These are phyloP conservation scores for Primulina eburnea DNA, from an alignment of 257 asterid genomes.

Conservation along the genomic window DNA sequence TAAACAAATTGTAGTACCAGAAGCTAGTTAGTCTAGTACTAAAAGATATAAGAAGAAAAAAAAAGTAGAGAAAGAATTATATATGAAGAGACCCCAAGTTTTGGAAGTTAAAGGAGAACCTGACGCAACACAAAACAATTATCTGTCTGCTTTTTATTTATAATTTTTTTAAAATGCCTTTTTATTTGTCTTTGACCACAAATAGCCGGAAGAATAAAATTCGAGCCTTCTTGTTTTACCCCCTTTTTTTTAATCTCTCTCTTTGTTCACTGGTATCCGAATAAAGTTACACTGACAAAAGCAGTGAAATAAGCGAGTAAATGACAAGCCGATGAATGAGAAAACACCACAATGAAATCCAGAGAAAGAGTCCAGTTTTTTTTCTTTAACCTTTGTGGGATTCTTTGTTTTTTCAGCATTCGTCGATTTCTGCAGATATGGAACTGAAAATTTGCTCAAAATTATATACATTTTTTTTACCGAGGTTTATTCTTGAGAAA, in stretches of 20 bases:
- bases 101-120: conserved; percentile 34
- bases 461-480: too few species aligned
- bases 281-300: conserved; percentile 28
- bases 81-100: conserved; percentile 23
- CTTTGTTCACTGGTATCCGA: conserved; percentile 11
- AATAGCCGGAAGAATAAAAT: conserved; percentile 22
- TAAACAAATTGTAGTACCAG: conserved; percentile 17
- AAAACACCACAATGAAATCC: conserved; percentile 23
- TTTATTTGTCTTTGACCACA: conserved; percentile 18
- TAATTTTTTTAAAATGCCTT: background rate
- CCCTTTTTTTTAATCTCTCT: background rate
- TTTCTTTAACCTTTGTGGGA: conserved; percentile 8
- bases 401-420: background rate
- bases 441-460: background rate
- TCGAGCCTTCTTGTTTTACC: conserved; percentile 6
- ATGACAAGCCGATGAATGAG: conserved; percentile 18
- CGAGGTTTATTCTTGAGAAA: background rate
- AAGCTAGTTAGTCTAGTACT: background rate
- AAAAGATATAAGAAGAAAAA: background rate
- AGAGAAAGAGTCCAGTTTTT: conserved; percentile 18
- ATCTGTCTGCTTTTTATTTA: background rate
- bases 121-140: conserved; percentile 25
- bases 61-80: conserved; percentile 15
- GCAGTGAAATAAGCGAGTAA: conserved; percentile 29
- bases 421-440: background rate